Percentiles rank a stretch among this genome's conserved stretches.
Evolutionary conservation across 495 filamentous ascomycete species (phyloP).

Genomic region (Aspergillus affinis): DNA sequence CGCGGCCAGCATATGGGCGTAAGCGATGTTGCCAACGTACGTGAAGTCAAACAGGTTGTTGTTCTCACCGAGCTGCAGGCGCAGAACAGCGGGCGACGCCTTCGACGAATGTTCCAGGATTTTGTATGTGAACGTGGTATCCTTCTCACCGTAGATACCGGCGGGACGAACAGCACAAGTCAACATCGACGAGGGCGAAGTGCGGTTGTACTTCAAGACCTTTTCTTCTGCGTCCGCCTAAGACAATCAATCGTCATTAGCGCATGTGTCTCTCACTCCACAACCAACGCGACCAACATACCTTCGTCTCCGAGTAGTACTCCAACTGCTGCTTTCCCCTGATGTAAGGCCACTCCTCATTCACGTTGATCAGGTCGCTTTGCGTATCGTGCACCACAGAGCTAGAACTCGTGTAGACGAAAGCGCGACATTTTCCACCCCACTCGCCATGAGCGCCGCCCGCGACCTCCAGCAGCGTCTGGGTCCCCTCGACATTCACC

Average conservation of each 20-base stretch:
- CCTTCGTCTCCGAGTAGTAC: slow-evolving; percentile 91
- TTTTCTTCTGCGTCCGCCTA: slow-evolving; percentile 86
- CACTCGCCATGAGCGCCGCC: slow-evolving; percentile 56
- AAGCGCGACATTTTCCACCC: slow-evolving; percentile 74
- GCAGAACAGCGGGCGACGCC: slow-evolving; percentile 59
- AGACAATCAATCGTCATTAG: background rate
- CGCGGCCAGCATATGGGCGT: slow-evolving; percentile 54
- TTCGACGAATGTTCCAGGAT: slow-evolving; percentile 43
- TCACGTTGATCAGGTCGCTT: slow-evolving; percentile 81
- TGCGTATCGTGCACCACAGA: slow-evolving; percentile 81
- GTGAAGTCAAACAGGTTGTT: slow-evolving; percentile 69
- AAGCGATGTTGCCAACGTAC: slow-evolving; percentile 54
- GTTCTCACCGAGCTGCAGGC: slow-evolving; percentile 85
- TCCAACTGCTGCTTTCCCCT: slow-evolving; percentile 70
- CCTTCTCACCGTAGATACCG: slow-evolving; percentile 89
- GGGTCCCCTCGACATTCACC: slow-evolving; percentile 93
- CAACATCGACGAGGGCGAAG: slow-evolving; percentile 60
- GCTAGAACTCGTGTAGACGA: slow-evolving; percentile 93
- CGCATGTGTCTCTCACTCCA: slow-evolving; percentile 7
- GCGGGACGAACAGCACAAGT: slow-evolving; percentile 82
- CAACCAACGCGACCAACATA: slow-evolving; percentile 26
- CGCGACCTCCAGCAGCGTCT: slow-evolving; percentile 72
- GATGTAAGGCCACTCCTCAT: slow-evolving; percentile 83
- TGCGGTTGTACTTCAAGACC: slow-evolving; percentile 82
- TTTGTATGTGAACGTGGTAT: slow-evolving; percentile 67